Base-by-base conservation (phyloP, 163 green algal genomes). In the Coccomyxa subellipsoidea region DNA sequence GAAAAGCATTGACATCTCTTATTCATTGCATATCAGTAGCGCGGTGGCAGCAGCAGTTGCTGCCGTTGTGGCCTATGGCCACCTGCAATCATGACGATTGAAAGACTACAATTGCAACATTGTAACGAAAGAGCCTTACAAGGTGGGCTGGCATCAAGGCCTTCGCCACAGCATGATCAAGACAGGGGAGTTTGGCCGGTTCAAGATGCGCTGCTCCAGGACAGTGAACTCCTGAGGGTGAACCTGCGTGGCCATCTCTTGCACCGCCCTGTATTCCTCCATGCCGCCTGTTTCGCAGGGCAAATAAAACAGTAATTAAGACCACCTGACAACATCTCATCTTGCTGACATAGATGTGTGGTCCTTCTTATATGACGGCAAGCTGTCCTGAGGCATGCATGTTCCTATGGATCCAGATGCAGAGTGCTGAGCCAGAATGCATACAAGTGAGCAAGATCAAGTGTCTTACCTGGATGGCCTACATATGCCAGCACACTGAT, bases 401-500 rank as follows among this genome's bases (percentile, higher is more conserved):
- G n/a, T n/a, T n/a, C n/a, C n/a, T n/a, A n/a, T n/a, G n/a, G n/a
- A n/a, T n/a, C n/a, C n/a, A n/a, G n/a, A n/a, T n/a, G n/a, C n/a
- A n/a, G n/a, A n/a, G n/a, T n/a, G n/a, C n/a, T n/a, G n/a, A n/a
- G n/a, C n/a, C n/a, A n/a, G n/a, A 12, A 73, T 79, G 72, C 31
- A 35, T 25, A 12, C n/a, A 79, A 10, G 72, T 4, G 40, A 15
- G 10, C 7, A 23, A 38, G 35, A 79, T 31, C 6, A n/a, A n/a
- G n/a, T 32, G 36, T 59, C 76, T 31, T 54, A 75, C 92, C 92
- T 79, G 90, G 84, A 54, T 95, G 92, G 0, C 88, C 87, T 0
- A 82, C 88, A 83, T 95, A 95, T n/a, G 53, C 80, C 27, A 95
- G 39, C 15, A 94, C 81, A 72, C 79, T 88, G 53, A 86, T 66